Base-by-base conservation (phyloP, 306 rosid species). In the Trifolium dubium region DNA sequence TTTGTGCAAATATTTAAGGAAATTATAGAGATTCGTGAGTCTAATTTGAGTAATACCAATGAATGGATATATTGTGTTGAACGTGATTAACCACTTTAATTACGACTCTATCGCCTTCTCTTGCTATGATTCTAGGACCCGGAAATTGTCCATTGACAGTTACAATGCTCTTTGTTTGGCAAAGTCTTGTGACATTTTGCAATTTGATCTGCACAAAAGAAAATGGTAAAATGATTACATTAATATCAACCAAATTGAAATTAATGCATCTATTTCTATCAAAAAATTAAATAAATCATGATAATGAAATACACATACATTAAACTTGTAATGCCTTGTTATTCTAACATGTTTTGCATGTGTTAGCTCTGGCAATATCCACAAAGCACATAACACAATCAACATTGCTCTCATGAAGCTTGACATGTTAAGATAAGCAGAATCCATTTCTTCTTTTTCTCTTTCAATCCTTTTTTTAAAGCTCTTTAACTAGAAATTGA, bases 81-180 rank as follows among this genome's bases (percentile, higher is more conserved):
- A 91, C 90, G 13, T 81, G 88, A 69, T 91, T 91, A 58, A 83
- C 86, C 47, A 91, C 94, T 85, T 87, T 78, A 34, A 91, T 69
- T 19, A 83, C 56, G 1, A 89, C 74, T 63, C 90, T 81, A 10
- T 91, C 90, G 1, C 97, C 94, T 84, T 91, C 97, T 80, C 97
- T 81, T 23, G 97, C 90, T n/a, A 87, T 75, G 80, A 91, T 84
- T 53, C 85, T 71, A 41, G 97, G 94, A 58, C 94, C 90, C 0
- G 94, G 94, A 68, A 75, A 87, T 75, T 76, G 79, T 28, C 94
- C 92, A 28, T 91, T 91, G 5, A 89, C 97, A 1, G 92, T 89
- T 30, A 85, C 80, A 75, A 85, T 82, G 85, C 85, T 89, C 84
- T 91, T 91, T 35, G 90, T 89, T 60, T 89, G 86, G 75, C 94